phyloP scores from a whole-genome alignment of 345 rosid genomes.

The Clausena lansium region DNA sequence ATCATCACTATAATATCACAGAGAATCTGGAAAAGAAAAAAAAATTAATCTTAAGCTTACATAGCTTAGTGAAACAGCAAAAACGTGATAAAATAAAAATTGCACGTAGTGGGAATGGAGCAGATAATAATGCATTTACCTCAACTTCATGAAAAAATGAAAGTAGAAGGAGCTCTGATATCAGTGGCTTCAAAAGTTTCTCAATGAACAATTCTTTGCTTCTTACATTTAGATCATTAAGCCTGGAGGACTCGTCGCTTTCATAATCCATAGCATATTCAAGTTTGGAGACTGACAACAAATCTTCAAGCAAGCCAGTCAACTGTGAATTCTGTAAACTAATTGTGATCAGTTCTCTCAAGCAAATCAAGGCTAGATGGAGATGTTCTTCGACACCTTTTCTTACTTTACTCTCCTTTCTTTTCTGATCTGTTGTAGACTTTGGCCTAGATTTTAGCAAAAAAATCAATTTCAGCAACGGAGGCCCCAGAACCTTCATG shows the following conservation, averaged over 20 bases:
- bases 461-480: slow-evolving; percentile 60
- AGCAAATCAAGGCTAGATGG: slow-evolving; percentile 58
- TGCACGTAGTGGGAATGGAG: not conserved
- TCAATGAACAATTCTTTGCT: slow-evolving; percentile 41
- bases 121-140: slow-evolving; percentile 36
- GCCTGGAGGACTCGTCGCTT: slow-evolving; percentile 31
- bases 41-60: slow-evolving; percentile 1
- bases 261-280: slow-evolving; percentile 39
- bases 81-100: slow-evolving; percentile 5
- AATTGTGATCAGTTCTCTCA: slow-evolving; percentile 55
- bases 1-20: slow-evolving; percentile 51
- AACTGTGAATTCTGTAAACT: slow-evolving; percentile 39
- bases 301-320: slow-evolving; percentile 54
- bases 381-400: slow-evolving; percentile 52
- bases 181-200: slow-evolving; percentile 55
- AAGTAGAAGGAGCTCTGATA: slow-evolving; percentile 45
- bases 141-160: slow-evolving; percentile 50
- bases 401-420: slow-evolving; percentile 37
- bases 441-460: slow-evolving; percentile 41
- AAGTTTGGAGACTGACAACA: slow-evolving; percentile 44
- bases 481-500: slow-evolving; percentile 53
- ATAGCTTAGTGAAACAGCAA: slow-evolving; percentile 3
- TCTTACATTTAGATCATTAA: slow-evolving; percentile 48
- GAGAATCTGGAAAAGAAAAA: slow-evolving; percentile 42
- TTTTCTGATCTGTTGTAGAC: slow-evolving; percentile 28